Percentiles rank a stretch among this genome's conserved stretches.
Evolutionary conservation across 257 asterid genomes (phyloP).

Genomic region (Gentiana macrophylla): DNA sequence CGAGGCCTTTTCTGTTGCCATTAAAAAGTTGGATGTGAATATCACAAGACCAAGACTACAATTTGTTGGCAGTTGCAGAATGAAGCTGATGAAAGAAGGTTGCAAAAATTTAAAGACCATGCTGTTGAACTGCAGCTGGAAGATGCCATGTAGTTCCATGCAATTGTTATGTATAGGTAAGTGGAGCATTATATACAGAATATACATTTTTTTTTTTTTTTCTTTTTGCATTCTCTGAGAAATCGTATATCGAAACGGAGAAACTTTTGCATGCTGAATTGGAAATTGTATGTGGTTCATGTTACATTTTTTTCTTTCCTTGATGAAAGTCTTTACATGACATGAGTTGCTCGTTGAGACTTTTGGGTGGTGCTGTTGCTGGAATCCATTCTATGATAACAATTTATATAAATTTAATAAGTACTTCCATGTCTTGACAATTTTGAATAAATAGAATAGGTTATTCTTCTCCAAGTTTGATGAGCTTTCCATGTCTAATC

Average conservation of each 20-base stretch:
- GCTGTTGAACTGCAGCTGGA: conserved; percentile 62
- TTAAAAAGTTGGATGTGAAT: conserved; percentile 38
- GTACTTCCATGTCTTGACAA: no score
- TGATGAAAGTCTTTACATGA: no score
- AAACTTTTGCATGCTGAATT: no score
- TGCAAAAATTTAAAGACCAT: conserved; percentile 66
- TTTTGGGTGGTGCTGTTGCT: conserved; percentile 71
- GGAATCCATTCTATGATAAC: conserved; percentile 83
- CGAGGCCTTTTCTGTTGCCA: conserved; percentile 76
- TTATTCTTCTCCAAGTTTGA: no score
- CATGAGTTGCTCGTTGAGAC: conserved; percentile 19
- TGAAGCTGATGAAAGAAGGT: conserved; percentile 84
- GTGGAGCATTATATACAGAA: conserved; percentile 6
- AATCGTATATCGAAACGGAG: no score
- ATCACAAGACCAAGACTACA: conserved; percentile 66
- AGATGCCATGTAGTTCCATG: conserved; percentile 76
- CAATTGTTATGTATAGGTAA: conserved; percentile 76
- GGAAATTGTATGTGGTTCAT: no score
- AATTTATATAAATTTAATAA: no score
- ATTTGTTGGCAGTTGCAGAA: conserved; percentile 94
- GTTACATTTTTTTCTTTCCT: no score
- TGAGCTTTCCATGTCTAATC: no score
- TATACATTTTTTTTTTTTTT: no score
- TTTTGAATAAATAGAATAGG: no score
- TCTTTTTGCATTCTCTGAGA: no score